Conservation (phyloP, 1,284 basidiomycete species). For the Uromyces viciae-fabae region DNA sequence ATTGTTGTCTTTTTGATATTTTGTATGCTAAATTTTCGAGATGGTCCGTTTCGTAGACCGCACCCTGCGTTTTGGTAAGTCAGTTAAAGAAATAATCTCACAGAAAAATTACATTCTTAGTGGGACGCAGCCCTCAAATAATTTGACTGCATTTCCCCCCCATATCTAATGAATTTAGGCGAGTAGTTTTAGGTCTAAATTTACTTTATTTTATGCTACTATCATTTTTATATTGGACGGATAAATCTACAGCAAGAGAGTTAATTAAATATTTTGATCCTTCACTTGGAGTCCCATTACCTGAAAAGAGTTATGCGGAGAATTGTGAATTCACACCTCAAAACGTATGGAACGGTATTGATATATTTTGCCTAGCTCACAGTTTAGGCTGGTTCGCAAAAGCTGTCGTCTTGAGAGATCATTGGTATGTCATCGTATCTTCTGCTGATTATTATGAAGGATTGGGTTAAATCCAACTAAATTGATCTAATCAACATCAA, state of each 20-base stretch:
- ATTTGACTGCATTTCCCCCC: neutral
- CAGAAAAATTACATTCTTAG: neutral
- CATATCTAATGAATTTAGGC: neutral
- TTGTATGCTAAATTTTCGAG: conserved; percentile 77
- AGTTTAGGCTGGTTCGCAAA: conserved; percentile 80
- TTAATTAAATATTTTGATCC: conserved; percentile 74
- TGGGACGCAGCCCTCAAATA: neutral
- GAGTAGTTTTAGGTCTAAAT: conserved; percentile 67
- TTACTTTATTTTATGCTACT: conserved; percentile 72
- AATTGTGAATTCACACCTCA: conserved; percentile 65
- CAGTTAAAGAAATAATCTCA: neutral
- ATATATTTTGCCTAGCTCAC: conserved; percentile 77
- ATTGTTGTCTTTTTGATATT: conserved; percentile 59
- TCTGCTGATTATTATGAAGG: no score
- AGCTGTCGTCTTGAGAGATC: conserved; percentile 75
- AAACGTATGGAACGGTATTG: conserved; percentile 64
- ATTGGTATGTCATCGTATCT: conserved; percentile 61
- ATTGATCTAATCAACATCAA: no score
- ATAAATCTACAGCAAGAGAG: conserved; percentile 67
- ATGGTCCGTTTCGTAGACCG: conserved; percentile 72
- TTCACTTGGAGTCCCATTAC: conserved; percentile 66
- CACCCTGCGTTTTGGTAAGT: conserved; percentile 59
- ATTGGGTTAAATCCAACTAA: neutral
- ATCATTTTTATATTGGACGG: conserved; percentile 77
- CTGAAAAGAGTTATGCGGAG: conserved; percentile 77